Conservation (phyloP, 1,139 yeast species). For the Blastobotrys petasosporus region DNA sequence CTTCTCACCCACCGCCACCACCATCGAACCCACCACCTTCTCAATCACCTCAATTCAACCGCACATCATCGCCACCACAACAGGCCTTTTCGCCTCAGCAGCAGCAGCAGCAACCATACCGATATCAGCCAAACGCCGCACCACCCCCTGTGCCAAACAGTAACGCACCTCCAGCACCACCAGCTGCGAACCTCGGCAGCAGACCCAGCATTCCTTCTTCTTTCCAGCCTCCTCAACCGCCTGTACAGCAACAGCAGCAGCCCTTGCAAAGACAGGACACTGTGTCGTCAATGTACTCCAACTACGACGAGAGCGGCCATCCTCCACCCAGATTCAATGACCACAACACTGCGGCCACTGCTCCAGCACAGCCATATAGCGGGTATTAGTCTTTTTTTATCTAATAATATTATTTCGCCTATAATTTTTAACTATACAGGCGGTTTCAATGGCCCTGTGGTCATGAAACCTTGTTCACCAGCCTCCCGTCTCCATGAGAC, state of each 20-base stretch:
- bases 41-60: slow-evolving; percentile 9
- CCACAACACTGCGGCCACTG: slow-evolving; percentile 3
- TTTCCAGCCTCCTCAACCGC: slow-evolving; percentile 1
- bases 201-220: slow-evolving; percentile 1
- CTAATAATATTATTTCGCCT: neutral
- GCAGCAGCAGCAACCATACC: slow-evolving; percentile 2
- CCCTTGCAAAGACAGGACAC: slow-evolving; percentile 5
- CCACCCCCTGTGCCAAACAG: slow-evolving; percentile 1
- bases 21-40: slow-evolving; percentile 1
- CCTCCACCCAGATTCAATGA: slow-evolving; percentile 13
- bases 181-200: neutral
- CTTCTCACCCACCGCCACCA: slow-evolving; percentile 11
- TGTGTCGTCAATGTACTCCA: neutral
- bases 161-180: neutral
- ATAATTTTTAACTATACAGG: neutral
- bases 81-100: slow-evolving; percentile 1
- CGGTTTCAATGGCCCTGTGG: slow-evolving; percentile 23
- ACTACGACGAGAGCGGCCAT: neutral
- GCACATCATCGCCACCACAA: slow-evolving; percentile 2
- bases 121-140: slow-evolving; percentile 2
- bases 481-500: slow-evolving; percentile 35
- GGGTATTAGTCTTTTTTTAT: neutral
- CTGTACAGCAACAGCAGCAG: slow-evolving; percentile 1
- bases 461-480: slow-evolving; percentile 35
- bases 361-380: neutral